Base-by-base conservation (phyloP, 495 filamentous ascomycete species). In the Xylaria intraflava region DNA sequence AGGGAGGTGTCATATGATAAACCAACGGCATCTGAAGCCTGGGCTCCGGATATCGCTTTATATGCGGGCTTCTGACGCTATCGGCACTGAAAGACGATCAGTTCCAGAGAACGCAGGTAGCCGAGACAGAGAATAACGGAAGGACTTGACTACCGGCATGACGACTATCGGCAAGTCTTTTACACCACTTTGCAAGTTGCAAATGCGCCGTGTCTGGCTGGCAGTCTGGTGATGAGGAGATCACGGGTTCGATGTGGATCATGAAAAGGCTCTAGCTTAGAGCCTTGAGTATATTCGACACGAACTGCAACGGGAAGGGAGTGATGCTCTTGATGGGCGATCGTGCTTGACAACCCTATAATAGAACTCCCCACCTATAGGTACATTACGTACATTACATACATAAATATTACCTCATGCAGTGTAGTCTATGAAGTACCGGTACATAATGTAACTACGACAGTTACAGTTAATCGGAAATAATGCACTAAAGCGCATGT, bases 161-260 rank as follows among this genome's bases (percentile, higher is more conserved):
- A 53, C 16, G 50, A 36, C 22, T 39, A 19, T 44, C 42, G 51
- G 43, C 23, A 38, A 22, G 24, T 50, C 24, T 53, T 31, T 19
- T 30, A 33, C 50, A 23, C 17, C 27, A 24, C 20, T 53, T 23
- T 53, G 30, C 26, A 42, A 40, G 30, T 45, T 17, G 33, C 20
- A 43, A 53, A 38, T 35, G 19, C 43, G 16, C 20, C 51, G 9
- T 39, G n/a, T n/a, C n/a, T n/a, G n/a, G n/a, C 33, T 17, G 39
- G 9, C 14, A 40, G 51, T 53, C 51, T 29, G 51, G 33, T 53
- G 51, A 53, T 42, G 29, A 31, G 22, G 16, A 20, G 41, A 53
- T 53, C 50, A 53, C 38, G 50, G 31, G 50, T 38, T 24, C 22
- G 23, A 35, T 27, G 50, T 45, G 50, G 50, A 29, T 31, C 50